These are phyloP conservation scores for Pleurotus sapidus DNA, from an alignment of 768 basidiomycete species.

Conservation along the genomic window DNA sequence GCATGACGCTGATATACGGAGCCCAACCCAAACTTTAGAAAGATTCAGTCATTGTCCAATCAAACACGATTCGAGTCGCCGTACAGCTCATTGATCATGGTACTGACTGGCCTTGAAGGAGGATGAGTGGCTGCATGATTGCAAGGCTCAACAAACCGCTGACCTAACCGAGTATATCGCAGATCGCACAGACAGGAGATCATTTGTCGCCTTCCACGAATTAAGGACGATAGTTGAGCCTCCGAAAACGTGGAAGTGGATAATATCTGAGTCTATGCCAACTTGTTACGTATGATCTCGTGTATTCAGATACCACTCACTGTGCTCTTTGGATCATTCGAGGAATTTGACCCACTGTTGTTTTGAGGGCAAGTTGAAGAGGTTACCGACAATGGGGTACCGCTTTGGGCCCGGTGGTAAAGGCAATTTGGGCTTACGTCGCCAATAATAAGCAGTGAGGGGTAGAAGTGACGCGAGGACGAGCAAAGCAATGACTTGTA, in stretches of 20 bases:
- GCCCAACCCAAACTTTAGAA: background rate
- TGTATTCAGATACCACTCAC: background rate
- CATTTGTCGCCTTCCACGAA: conserved; percentile 28
- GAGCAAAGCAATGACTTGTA: too few species aligned
- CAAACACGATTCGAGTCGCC: background rate
- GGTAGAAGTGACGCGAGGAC: too few species aligned
- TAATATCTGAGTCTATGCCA: conserved; percentile 24
- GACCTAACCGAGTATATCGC: conserved; percentile 38
- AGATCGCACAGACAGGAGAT: conserved; percentile 38
- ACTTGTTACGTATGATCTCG: background rate
- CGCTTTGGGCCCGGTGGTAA: conserved; percentile 52
- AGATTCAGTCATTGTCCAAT: background rate
- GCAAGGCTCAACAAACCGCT: background rate
- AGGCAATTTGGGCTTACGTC: conserved; percentile 7
- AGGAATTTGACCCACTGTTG: conserved; percentile 51
- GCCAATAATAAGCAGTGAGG: background rate
- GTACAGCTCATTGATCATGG: background rate
- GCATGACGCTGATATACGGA: conserved; percentile 27
- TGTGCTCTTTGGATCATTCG: conserved; percentile 28
- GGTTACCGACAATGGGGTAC: conserved; percentile 52
- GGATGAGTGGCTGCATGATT: background rate
- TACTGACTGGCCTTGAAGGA: background rate
- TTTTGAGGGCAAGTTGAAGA: conserved; percentile 48
- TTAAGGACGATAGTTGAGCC: conserved; percentile 33
- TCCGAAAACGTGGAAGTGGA: conserved; percentile 27